Evolutionary conservation across 768 basidiomycete species (phyloP).

Genomic region (Pleurotus ostreatus): DNA sequence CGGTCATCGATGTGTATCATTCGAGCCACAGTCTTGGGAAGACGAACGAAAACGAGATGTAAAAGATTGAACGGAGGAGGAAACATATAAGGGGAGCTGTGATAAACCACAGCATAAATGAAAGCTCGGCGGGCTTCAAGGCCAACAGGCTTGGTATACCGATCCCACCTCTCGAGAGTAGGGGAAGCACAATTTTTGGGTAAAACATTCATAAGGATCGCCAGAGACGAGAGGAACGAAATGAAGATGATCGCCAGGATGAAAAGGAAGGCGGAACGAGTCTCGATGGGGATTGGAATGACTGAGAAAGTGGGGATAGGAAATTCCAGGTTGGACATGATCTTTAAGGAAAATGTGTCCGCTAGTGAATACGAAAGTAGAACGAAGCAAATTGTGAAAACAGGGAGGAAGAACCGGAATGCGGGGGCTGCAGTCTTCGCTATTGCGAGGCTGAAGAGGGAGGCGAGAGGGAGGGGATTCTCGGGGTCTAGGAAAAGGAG

Average conservation of each 20-base stretch:
- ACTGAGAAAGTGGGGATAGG: constrained; percentile 7
- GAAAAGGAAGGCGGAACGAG: constrained; percentile 41
- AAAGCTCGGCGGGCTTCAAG: constrained; percentile 39
- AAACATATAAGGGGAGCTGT: constrained; percentile 35
- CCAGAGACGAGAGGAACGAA: constrained; percentile 28
- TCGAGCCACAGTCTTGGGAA: constrained; percentile 15
- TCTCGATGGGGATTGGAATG: constrained; percentile 41
- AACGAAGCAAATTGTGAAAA: constrained; percentile 35
- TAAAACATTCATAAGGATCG: constrained; percentile 23
- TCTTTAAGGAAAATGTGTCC: constrained; percentile 24
- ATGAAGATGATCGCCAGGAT: constrained; percentile 27
- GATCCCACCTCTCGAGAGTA: constrained; percentile 37
- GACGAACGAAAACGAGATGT: constrained; percentile 18
- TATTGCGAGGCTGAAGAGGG: constrained; percentile 36
- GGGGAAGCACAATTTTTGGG: constrained; percentile 13
- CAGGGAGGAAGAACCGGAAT: constrained; percentile 44
- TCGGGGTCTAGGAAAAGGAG: constrained; percentile 36
- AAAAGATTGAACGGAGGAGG: constrained; percentile 52
- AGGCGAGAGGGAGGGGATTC: constrained; percentile 38
- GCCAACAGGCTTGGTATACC: constrained; percentile 40
- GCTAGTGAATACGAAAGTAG: constrained; percentile 46
- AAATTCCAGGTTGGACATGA: constrained; percentile 2
- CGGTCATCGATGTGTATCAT: constrained; percentile 16
- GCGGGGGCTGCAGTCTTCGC: constrained; percentile 33
- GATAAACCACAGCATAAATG: constrained; percentile 29